phyloP scores from a whole-genome alignment of 805 yeast genomes.

The Barnettozyma salicaria region DNA sequence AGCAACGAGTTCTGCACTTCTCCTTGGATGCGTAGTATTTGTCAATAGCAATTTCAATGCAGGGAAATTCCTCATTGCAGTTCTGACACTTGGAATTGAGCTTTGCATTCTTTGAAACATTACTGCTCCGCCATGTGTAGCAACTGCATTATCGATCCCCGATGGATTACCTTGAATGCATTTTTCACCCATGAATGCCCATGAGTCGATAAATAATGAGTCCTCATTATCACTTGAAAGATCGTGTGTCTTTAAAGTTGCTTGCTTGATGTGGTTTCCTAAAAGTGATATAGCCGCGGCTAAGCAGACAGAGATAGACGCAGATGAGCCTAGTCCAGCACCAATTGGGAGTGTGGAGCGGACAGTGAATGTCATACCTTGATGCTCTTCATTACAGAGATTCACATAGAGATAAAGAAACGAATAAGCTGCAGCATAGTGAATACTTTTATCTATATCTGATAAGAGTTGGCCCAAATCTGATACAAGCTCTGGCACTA shows the following conservation, averaged over 20 bases:
- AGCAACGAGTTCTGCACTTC: constrained; percentile 79
- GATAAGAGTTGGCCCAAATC: constrained; percentile 40
- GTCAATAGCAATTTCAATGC: constrained; percentile 68
- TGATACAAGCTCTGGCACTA: constrained; percentile 52
- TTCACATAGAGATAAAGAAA: constrained; percentile 72
- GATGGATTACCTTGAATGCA: constrained; percentile 96
- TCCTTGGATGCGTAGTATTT: constrained; percentile 80
- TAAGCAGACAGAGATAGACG: constrained; percentile 80
- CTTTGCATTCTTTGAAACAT: constrained; percentile 61
- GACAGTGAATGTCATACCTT: constrained; percentile 55
- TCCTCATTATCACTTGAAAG: constrained; percentile 34
- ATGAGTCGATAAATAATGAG: constrained; percentile 61
- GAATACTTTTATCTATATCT: constrained; percentile 48
- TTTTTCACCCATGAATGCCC: constrained; percentile 92
- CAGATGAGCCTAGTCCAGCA: constrained; percentile 95
- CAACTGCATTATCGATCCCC: constrained; percentile 95
- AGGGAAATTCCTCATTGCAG: constrained; percentile 69
- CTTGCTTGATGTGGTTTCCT: constrained; percentile 46
- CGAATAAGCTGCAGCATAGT: constrained; percentile 73
- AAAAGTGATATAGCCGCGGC: constrained; percentile 64
- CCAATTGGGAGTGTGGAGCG: constrained; percentile 90
- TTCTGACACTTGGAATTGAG: constrained; percentile 56
- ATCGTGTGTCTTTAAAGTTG: constrained; percentile 32
- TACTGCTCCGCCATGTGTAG: constrained; percentile 95
- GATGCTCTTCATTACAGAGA: constrained; percentile 41